Evolutionary conservation across 2,329 filamentous ascomycete genomes (phyloP).

Genomic region (Aspergillus sp.): DNA sequence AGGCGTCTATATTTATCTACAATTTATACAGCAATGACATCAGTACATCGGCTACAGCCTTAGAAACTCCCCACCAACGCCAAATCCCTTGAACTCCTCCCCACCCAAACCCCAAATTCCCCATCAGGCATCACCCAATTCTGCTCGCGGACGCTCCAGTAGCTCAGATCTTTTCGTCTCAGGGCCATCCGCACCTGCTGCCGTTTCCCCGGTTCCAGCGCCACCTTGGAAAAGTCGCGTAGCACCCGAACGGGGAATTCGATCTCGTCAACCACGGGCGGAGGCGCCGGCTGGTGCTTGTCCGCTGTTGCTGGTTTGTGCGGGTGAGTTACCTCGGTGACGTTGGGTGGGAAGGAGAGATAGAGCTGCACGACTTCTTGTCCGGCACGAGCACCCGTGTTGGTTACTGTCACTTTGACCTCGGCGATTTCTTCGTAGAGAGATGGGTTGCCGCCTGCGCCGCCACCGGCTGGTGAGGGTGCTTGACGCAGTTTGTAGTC

Average conservation of each 20-base stretch:
- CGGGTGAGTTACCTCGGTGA: slow-evolving; percentile 17
- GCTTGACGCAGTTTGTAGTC: slow-evolving; percentile 50
- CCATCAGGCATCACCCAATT: slow-evolving; percentile 62
- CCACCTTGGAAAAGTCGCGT: slow-evolving; percentile 68
- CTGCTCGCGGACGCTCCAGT: slow-evolving; percentile 64
- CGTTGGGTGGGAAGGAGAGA: slow-evolving; percentile 56
- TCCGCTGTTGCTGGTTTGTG: background rate
- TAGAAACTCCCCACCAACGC: slow-evolving; percentile 24
- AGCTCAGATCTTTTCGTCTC: slow-evolving; percentile 65
- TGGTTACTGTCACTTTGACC: slow-evolving; percentile 43
- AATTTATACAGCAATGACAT: background rate
- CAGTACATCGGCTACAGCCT: background rate
- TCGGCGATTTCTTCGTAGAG: slow-evolving; percentile 48
- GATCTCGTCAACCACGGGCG: slow-evolving; percentile 32
- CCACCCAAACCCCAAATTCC: slow-evolving; percentile 30
- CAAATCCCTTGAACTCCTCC: slow-evolving; percentile 32
- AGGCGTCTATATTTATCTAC: no score
- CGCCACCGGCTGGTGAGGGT: slow-evolving; percentile 63
- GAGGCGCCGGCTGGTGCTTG: slow-evolving; percentile 7
- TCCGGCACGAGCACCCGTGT: slow-evolving; percentile 44
- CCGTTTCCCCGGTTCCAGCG: slow-evolving; percentile 51
- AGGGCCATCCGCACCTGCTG: slow-evolving; percentile 54
- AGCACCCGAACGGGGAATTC: slow-evolving; percentile 63
- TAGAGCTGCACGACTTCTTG: slow-evolving; percentile 58
- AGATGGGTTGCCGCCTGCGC: slow-evolving; percentile 46